phyloP scores from a whole-genome alignment of 768 basidiomycete genomes.

The Tephrocybe sp. region DNA sequence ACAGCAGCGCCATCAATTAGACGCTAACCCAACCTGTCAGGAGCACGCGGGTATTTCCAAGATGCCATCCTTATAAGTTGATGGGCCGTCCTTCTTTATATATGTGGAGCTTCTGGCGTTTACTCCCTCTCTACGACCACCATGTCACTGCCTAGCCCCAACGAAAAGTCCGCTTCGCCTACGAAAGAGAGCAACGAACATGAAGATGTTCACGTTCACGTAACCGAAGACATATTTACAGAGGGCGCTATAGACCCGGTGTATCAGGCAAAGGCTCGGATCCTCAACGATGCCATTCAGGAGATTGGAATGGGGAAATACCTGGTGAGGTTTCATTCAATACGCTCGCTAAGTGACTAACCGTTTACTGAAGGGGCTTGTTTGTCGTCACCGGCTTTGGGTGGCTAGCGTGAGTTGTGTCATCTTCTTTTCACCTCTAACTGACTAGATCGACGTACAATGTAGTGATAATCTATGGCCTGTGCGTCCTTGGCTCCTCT shows the following conservation, averaged over 20 bases:
- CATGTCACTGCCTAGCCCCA: background rate
- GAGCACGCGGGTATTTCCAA: too few species aligned
- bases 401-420: slow-evolving; percentile 61
- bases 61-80: too few species aligned
- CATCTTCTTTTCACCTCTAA: background rate
- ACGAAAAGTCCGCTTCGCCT: background rate
- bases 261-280: slow-evolving; percentile 54
- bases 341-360: background rate
- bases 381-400: slow-evolving; percentile 73
- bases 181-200: background rate
- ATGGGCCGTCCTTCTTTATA: too few species aligned
- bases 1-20: too few species aligned
- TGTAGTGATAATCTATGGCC: slow-evolving; percentile 74
- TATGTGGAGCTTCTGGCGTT: background rate
- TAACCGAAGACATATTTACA: slow-evolving; percentile 14
- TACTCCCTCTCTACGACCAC: background rate
- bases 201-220: background rate
- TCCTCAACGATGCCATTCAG: slow-evolving; percentile 60
- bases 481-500: slow-evolving; percentile 33
- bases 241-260: slow-evolving; percentile 44
- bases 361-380: slow-evolving; percentile 45
- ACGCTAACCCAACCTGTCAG: too few species aligned
- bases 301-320: slow-evolving; percentile 73
- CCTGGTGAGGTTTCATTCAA: slow-evolving; percentile 31
- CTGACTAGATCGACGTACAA: background rate